Percentiles rank a stretch among this genome's conserved stretches.
These are phyloP conservation scores for Dillenia suffruticosa DNA, from an alignment of 164 flowering plant species.

Conservation along the genomic window DNA sequence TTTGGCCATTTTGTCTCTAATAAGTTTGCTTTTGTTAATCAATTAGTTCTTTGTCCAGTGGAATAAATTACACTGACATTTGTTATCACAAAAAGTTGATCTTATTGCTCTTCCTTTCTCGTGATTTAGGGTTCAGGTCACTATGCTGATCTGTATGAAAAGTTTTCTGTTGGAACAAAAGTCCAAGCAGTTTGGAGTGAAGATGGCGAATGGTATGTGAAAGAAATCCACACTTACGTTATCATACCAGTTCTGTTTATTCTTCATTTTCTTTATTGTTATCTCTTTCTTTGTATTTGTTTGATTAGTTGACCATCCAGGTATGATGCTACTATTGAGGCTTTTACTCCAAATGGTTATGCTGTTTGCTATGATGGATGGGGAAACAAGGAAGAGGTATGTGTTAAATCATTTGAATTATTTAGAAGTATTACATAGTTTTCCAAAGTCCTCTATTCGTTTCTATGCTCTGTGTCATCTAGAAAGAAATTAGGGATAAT, in stretches of 20 bases:
- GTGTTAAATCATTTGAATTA: neutral
- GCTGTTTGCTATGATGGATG: slow-evolving; percentile 66
- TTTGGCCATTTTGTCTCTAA: too few species aligned
- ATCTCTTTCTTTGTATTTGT: slow-evolving; percentile 23
- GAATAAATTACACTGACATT: too few species aligned
- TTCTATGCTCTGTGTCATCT: too few species aligned
- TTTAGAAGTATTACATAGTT: neutral
- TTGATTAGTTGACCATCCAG: slow-evolving; percentile 75
- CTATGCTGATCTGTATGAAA: slow-evolving; percentile 27
- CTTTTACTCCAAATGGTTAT: slow-evolving; percentile 76
- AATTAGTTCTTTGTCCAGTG: too few species aligned
- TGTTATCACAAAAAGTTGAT: neutral
- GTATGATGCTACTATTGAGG: slow-evolving; percentile 91
- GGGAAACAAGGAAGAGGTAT: slow-evolving; percentile 98
- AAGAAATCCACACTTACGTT: neutral
- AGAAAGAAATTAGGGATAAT: too few species aligned
- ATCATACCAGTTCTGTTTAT: neutral
- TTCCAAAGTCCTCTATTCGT: too few species aligned
- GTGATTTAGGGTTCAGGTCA: slow-evolving; percentile 30
- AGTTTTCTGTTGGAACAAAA: slow-evolving; percentile 67
- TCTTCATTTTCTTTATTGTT: slow-evolving; percentile 26
- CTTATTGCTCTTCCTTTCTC: neutral
- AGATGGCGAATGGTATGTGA: slow-evolving; percentile 92
- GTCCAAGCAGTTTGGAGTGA: slow-evolving; percentile 98
- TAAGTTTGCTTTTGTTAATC: too few species aligned